Conservation (phyloP, 495 filamentous ascomycete species). For the Evernia prunastri region DNA sequence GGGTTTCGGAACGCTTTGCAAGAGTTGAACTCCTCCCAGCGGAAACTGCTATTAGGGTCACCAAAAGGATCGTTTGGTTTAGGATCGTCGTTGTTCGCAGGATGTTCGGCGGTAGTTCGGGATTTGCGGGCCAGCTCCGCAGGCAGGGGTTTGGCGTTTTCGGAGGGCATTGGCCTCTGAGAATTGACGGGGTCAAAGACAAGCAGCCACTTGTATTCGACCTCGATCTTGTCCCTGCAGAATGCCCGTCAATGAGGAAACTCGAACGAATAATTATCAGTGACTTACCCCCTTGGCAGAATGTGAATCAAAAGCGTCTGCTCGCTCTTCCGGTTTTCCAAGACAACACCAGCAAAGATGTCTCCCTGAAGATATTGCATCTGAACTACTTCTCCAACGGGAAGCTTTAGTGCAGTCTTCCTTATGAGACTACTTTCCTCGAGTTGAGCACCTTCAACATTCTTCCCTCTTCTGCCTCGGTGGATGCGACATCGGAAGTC, state of each 20-base stretch:
- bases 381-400: conserved; percentile 74
- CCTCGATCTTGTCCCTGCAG: conserved; percentile 45
- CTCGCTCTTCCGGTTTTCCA: conserved; percentile 78
- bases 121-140: conserved; percentile 48
- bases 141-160: conserved; percentile 54
- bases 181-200: conserved; percentile 47
- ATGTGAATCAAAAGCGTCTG: conserved; percentile 72
- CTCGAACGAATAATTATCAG: background rate
- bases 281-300: conserved; percentile 76
- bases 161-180: conserved; percentile 37
- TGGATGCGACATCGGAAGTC: conserved; percentile 94
- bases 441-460: conserved; percentile 53
- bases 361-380: conserved; percentile 78
- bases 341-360: conserved; percentile 83
- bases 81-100: conserved; percentile 46
- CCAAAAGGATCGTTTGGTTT: conserved; percentile 53
- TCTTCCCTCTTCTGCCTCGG: conserved; percentile 74
- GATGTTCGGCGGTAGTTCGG: conserved; percentile 37
- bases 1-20: conserved; percentile 43
- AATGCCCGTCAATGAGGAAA: background rate
- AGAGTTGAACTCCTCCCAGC: conserved; percentile 79
- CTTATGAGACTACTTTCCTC: conserved; percentile 67
- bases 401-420: conserved; percentile 59
- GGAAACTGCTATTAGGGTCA: conserved; percentile 45
- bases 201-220: conserved; percentile 51